These are phyloP conservation scores for Gymnopus androsaceus DNA, from an alignment of 1,284 basidiomycete species.

Conservation along the genomic window DNA sequence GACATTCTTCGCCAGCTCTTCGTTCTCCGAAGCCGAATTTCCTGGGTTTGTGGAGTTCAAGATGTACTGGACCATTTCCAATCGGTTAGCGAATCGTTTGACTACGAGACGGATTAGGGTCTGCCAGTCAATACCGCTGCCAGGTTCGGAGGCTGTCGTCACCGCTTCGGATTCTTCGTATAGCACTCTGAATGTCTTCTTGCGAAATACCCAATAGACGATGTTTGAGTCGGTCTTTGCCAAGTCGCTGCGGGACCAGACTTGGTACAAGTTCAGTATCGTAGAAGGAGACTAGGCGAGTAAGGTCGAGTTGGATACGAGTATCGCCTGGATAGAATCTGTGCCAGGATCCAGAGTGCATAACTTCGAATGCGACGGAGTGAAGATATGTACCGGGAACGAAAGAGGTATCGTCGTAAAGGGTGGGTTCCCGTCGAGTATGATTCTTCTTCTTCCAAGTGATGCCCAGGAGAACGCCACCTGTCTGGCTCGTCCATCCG, in stretches of 20 bases:
- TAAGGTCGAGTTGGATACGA: constrained; percentile 43
- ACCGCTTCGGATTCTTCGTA: constrained; percentile 25
- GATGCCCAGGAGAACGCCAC: background rate
- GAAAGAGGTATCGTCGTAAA: constrained; percentile 11
- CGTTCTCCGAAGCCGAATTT: background rate
- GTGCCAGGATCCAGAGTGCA: constrained; percentile 42
- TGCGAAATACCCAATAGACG: constrained; percentile 29
- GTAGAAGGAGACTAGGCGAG: constrained; percentile 45
- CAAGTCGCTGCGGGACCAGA: constrained; percentile 32
- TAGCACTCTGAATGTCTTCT: constrained; percentile 23
- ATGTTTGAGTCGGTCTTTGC: constrained; percentile 35
- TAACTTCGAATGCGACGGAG: constrained; percentile 17
- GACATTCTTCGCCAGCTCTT: constrained; percentile 19
- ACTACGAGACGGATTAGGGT: constrained; percentile 40
- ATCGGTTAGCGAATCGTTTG: constrained; percentile 44
- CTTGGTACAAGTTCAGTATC: constrained; percentile 40
- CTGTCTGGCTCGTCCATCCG: too few species aligned
- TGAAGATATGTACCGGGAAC: background rate
- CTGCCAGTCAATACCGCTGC: constrained; percentile 47
- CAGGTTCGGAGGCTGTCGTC: constrained; percentile 17
- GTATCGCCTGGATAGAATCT: constrained; percentile 45
- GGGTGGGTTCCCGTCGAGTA: background rate
- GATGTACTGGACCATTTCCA: constrained; percentile 41
- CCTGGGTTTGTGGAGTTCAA: constrained; percentile 29
- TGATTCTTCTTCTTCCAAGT: background rate